Percentiles rank a stretch among this genome's conserved stretches.
Conservation (phyloP, 805 yeast species). For the Jamesozyma hellenica region DNA sequence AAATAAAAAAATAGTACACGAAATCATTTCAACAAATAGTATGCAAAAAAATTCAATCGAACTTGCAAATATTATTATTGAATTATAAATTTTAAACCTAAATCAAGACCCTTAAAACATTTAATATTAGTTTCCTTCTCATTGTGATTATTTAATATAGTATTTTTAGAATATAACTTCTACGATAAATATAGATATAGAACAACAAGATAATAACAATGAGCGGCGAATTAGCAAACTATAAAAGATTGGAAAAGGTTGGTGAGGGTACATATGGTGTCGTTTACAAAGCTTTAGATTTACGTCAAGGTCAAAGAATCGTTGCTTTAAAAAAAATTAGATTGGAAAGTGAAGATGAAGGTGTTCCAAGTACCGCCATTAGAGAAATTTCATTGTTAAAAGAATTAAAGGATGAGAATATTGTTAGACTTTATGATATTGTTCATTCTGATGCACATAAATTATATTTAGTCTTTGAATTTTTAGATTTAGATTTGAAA, state of each 20-base stretch:
- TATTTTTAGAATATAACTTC: too few relatives aligned
- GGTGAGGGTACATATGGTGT: constrained; percentile 98
- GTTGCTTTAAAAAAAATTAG: constrained; percentile 94
- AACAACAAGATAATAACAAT: constrained; percentile 1
- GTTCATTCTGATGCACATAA: constrained; percentile 90
- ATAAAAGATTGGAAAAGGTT: constrained; percentile 87
- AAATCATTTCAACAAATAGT: too few relatives aligned
- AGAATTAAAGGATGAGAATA: constrained; percentile 86
- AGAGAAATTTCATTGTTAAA: constrained; percentile 93
- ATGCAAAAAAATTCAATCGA: too few relatives aligned
- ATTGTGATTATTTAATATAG: too few relatives aligned
- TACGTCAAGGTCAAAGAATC: constrained; percentile 68
- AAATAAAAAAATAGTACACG: too few relatives aligned
- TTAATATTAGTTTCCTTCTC: too few relatives aligned
- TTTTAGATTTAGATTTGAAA: constrained; percentile 86
- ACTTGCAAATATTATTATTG: too few relatives aligned
- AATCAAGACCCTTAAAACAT: too few relatives aligned
- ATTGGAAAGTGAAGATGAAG: constrained; percentile 85
- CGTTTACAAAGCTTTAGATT: constrained; percentile 88
- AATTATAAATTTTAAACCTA: too few relatives aligned
- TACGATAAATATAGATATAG: too few relatives aligned
- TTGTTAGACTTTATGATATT: constrained; percentile 86
- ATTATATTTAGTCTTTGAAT: constrained; percentile 85
- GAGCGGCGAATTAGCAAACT: constrained; percentile 86
- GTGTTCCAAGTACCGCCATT: constrained; percentile 97